Percentiles rank a stretch among this genome's conserved stretches.
phyloP scores from a whole-genome alignment of 2,329 filamentous ascomycete species.

The Grosmannia huntii region DNA sequence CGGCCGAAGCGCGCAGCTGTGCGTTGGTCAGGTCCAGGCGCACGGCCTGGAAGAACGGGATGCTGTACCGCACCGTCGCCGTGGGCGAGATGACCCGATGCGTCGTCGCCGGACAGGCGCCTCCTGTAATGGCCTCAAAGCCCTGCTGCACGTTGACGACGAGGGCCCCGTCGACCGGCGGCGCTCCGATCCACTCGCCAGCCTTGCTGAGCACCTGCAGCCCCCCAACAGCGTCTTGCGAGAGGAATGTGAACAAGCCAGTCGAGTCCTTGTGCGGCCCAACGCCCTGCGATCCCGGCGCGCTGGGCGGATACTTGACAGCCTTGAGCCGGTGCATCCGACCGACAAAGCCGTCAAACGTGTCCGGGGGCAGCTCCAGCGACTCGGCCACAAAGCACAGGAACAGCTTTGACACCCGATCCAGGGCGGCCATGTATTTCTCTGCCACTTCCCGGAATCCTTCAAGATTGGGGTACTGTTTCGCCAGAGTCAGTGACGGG shows the following conservation, averaged over 20 bases:
- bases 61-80: conserved; percentile 20
- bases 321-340: conserved; percentile 48
- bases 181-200: conserved; percentile 37
- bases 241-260: conserved; percentile 50
- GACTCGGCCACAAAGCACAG: conserved; percentile 42
- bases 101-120: conserved; percentile 39
- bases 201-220: conserved; percentile 38
- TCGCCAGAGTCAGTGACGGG: not conserved
- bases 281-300: conserved; percentile 32
- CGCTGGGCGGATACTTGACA: conserved; percentile 34
- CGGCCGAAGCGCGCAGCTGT: conserved; percentile 5
- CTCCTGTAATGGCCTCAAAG: conserved; percentile 43
- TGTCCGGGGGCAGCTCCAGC: conserved; percentile 32
- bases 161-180: conserved; percentile 33
- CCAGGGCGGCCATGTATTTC: conserved; percentile 37
- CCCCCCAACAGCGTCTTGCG: conserved; percentile 40
- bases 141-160: conserved; percentile 47
- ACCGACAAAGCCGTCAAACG: conserved; percentile 39
- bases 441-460: conserved; percentile 25
- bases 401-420: conserved; percentile 36
- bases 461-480: conserved; percentile 13
- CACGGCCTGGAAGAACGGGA: conserved; percentile 38
- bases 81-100: conserved; percentile 24
- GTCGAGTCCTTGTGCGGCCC: conserved; percentile 51
- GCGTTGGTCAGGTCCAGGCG: conserved; percentile 23